Evolutionary conservation across 495 filamentous ascomycete species (phyloP), one percentile per base, ranked within the genome.

Genomic region (Penicillium crystallinum): DNA sequence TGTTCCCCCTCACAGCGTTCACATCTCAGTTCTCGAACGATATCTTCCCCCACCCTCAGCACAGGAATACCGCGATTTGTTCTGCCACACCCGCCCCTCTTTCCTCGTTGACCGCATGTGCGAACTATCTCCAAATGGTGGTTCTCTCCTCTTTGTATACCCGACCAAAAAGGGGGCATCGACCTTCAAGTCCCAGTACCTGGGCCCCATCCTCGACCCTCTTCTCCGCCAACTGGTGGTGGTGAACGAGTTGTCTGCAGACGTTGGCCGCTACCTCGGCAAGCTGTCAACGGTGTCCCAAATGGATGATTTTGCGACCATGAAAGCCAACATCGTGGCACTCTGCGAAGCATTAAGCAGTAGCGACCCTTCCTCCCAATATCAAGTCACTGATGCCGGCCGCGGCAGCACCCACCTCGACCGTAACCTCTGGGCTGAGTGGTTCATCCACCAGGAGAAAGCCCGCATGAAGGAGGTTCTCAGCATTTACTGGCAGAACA

Each of bases 371-470:
- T 62, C 69, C 14, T 73, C 76, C 12, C 62, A 59, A 38, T 85
- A 79, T 59, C 62, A 57, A 2, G 54, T 87, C 1, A 67, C 77
- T 8, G 73, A 84, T 58, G 64, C 82, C 11, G 71, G 76, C 17
- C 77, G 75, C 44, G 71, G 79, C 35, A 73, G 71, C 38, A 79
- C 81, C 29, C 61, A 65, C 7, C 68, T 86, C 5, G 77, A 81
- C 43, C 77, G 84, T 21, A 67, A 73, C 7, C 73, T 78, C 6
- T 89, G 86, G 86, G 70, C 69, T 15, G 81, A 87, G 41, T 89
- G 86, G 86, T 89, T 79, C 72, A 79, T 81, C 29, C 81, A 86
- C 52, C 86, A 89, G 56, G 86, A 89, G 58, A 81, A 80, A 51
- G 65, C 75, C n/a, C 77, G 86, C 21, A 79, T 89, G 53, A 77